Percentiles rank a stretch among this genome's conserved stretches.
Conservation (phyloP, 1,284 basidiomycete genomes). For the Rhodotorula sp. region DNA sequence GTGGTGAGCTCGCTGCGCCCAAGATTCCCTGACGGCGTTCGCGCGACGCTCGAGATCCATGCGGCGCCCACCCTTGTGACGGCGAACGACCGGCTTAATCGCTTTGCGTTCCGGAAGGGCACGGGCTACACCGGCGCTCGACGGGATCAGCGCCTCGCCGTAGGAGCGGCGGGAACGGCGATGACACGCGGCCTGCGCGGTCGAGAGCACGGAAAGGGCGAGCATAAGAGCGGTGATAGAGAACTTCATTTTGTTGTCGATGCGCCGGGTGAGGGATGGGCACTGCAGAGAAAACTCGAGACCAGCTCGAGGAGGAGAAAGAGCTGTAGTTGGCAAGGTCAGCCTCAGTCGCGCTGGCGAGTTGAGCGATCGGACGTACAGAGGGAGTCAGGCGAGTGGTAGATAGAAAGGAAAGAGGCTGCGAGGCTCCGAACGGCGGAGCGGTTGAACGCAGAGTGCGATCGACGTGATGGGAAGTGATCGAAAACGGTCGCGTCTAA, state of each 20-base stretch:
- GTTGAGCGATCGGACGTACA: not conserved
- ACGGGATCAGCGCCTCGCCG: not conserved
- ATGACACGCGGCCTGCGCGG: not conserved
- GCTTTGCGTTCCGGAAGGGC: not conserved
- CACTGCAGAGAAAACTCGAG: not conserved
- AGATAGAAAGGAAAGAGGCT: not conserved
- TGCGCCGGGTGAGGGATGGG: not conserved
- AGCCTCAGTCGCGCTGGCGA: no score
- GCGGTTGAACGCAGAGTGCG: no score
- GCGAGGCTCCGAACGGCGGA: not conserved
- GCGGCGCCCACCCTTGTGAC: constrained; percentile 6
- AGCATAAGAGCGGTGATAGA: not conserved
- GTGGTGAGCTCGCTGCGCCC: not conserved
- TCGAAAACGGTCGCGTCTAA: no score
- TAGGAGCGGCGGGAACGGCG: not conserved
- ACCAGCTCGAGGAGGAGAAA: not conserved
- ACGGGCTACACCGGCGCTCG: not conserved
- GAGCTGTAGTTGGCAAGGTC: not conserved
- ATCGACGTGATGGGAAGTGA: no score
- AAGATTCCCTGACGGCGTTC: not conserved
- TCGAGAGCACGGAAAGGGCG: constrained; percentile 1
- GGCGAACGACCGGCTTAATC: constrained; percentile 7
- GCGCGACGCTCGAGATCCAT: not conserved
- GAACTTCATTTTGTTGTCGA: not conserved
- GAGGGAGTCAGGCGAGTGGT: no score